Evolutionary conservation across 192 early-diverging fungal species (phyloP).

Genomic region (Neocallimastix lanati): DNA sequence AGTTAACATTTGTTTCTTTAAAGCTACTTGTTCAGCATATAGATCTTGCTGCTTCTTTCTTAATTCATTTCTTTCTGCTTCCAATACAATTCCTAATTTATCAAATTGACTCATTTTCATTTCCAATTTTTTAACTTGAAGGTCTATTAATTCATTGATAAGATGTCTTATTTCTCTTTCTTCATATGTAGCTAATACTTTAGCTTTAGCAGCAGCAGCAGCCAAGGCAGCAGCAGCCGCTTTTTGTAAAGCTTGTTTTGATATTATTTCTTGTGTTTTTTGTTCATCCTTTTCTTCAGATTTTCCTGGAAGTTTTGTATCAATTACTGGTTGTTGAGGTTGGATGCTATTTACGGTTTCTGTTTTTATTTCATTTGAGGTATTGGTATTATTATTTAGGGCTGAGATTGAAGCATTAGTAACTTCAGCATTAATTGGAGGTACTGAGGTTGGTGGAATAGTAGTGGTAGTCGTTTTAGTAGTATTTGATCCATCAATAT

Average conservation of each 20-base stretch:
- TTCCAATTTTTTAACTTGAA: conserved; percentile 75
- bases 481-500: background rate
- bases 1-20: background rate
- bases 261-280: background rate
- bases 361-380: conserved; percentile 3
- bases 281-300: background rate
- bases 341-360: background rate
- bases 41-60: conserved; percentile 29
- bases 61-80: conserved; percentile 68
- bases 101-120: conserved; percentile 88
- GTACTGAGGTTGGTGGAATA: conserved; percentile 3
- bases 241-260: conserved; percentile 30
- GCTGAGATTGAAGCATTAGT: too few species aligned
- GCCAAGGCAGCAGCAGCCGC: conserved; percentile 76
- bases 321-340: background rate
- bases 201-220: conserved; percentile 79
- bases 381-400: conserved; percentile 2
- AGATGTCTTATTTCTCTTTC: conserved; percentile 69
- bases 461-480: too few species aligned
- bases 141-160: conserved; percentile 62
- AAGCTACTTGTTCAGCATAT: conserved; percentile 1
- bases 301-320: background rate
- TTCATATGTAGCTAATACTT: conserved; percentile 58
- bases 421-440: too few species aligned
- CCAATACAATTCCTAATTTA: conserved; percentile 71